Evolutionary conservation across 2,329 filamentous ascomycete genomes (phyloP), one percentile per base, ranked within the genome.

Genomic region (Paecilomyces fulvus): DNA sequence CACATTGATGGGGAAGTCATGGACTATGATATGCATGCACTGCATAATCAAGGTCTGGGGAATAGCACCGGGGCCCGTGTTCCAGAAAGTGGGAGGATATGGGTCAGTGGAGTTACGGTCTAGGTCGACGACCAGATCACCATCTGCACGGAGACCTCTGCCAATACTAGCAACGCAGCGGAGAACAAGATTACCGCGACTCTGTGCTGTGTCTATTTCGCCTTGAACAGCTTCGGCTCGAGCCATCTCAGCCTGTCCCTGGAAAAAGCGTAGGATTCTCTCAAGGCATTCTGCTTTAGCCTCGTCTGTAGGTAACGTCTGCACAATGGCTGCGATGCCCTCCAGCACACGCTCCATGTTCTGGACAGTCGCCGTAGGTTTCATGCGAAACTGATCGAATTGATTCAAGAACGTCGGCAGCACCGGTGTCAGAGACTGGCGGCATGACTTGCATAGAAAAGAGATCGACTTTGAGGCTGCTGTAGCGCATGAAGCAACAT

Each of bases 251-350:
- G 70, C 73, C 55, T 72, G 66, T 46, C 68, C 64, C 28, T 65
- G 67, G 53, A 77, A 69, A 51, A 72, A 71, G 9, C 63, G 58
- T 4, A 77, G 61, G 30, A 78, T 67, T 49, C 69, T 63, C 28
- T 73, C 67, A 2, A 78, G 60, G 10, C 65, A 70, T 49, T 70
- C 67, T 9, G 71, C 68, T 60, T 75, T 77, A 21, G 69, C 68
- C 52, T 69, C 65, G 58, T 78, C 74, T 12, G 65, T 58, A 20
- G 67, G 64, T 4, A 77, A 55, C 11, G 69, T 73, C 56, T 76
- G 74, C 7, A 77, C 70, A 51, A 78, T 72, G 0, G 75, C 72
- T 14, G 75, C 71, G 53, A 78, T 76, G 1, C 73, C 75, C 58
- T 75, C 75, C 10, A 74, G 63, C 21, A 78, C 73, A 49, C 69